phyloP scores from a whole-genome alignment of 1,284 basidiomycete species.

The Limonomyces culmigenus region DNA sequence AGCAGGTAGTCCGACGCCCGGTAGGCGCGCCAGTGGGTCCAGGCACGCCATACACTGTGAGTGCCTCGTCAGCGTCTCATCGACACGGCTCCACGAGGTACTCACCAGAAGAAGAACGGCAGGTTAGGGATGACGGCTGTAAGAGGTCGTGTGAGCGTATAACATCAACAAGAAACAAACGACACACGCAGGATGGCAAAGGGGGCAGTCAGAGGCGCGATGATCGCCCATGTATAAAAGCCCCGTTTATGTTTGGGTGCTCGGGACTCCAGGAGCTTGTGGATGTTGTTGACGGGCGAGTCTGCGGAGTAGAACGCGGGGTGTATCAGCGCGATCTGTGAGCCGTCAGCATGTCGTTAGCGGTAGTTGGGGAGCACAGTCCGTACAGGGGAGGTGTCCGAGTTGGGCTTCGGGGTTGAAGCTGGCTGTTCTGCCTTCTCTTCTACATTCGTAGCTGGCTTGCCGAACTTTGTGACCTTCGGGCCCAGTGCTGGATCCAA shows the following conservation, averaged over 20 bases:
- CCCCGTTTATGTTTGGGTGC: conserved; percentile 48
- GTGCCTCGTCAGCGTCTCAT: too few species aligned
- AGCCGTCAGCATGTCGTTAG: neutral
- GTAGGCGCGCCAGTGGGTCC: conserved; percentile 76
- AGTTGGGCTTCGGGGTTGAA: too few species aligned
- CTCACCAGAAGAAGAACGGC: conserved; percentile 55
- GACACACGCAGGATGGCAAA: conserved; percentile 61
- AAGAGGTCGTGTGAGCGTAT: neutral
- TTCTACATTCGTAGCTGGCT: conserved; percentile 6
- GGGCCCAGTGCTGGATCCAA: conserved; percentile 54
- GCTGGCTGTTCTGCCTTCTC: too few species aligned
- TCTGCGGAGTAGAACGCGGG: conserved; percentile 35
- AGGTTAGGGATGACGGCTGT: conserved; percentile 66
- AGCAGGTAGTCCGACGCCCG: conserved; percentile 54
- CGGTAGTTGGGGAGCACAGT: too few species aligned
- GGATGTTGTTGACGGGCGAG: conserved; percentile 35
- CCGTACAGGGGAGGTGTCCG: too few species aligned
- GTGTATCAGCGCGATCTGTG: conserved; percentile 50
- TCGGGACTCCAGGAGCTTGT: conserved; percentile 29
- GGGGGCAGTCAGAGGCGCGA: conserved; percentile 54
- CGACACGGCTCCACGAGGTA: too few species aligned
- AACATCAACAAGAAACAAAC: conserved; percentile 9
- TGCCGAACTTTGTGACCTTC: conserved; percentile 10
- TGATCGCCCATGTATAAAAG: conserved; percentile 42
- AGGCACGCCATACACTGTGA: conserved; percentile 56